Conservation (phyloP, 345 rosid species). For the Linum trigynum region DNA sequence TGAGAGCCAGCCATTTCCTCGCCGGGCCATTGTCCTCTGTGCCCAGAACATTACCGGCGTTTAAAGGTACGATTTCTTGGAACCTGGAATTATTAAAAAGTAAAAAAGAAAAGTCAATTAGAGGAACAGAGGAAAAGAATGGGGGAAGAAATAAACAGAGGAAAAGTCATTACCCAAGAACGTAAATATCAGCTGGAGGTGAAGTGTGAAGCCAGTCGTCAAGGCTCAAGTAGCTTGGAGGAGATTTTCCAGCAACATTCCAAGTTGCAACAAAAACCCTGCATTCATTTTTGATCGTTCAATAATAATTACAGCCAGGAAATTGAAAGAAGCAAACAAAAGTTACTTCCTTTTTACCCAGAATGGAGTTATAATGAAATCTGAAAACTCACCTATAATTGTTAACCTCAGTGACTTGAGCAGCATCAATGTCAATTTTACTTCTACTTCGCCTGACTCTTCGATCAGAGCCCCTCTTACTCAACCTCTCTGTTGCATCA, state of each 20-base stretch:
- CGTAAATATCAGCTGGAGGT: slow-evolving; percentile 89
- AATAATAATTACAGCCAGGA: background rate
- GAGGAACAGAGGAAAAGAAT: background rate
- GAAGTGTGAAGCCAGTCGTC: slow-evolving; percentile 96
- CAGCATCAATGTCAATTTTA: slow-evolving; percentile 52
- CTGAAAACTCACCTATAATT: slow-evolving; percentile 41
- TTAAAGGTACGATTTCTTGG: slow-evolving; percentile 95
- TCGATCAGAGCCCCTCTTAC: slow-evolving; percentile 44
- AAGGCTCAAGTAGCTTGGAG: slow-evolving; percentile 69
- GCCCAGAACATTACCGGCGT: slow-evolving; percentile 97
- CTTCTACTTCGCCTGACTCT: slow-evolving; percentile 37
- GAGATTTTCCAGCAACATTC: slow-evolving; percentile 98
- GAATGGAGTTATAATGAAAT: background rate
- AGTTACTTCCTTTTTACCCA: background rate
- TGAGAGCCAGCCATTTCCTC: slow-evolving; percentile 81
- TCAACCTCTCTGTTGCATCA: slow-evolving; percentile 37
- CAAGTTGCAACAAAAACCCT: slow-evolving; percentile 94
- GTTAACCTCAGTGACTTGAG: slow-evolving; percentile 51
- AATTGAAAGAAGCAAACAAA: slow-evolving; percentile 2
- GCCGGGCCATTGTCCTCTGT: slow-evolving; percentile 95
- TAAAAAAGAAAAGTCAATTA: slow-evolving; percentile 7
- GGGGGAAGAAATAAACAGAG: background rate
- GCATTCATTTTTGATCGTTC: slow-evolving; percentile 2
- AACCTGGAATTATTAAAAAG: slow-evolving; percentile 38
- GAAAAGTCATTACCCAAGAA: slow-evolving; percentile 62